A percentile compares a stretch with the other conserved stretches of the same genome.
Conservation (phyloP, 2,329 filamentous ascomycete genomes). For the Aureobasidium sp. region DNA sequence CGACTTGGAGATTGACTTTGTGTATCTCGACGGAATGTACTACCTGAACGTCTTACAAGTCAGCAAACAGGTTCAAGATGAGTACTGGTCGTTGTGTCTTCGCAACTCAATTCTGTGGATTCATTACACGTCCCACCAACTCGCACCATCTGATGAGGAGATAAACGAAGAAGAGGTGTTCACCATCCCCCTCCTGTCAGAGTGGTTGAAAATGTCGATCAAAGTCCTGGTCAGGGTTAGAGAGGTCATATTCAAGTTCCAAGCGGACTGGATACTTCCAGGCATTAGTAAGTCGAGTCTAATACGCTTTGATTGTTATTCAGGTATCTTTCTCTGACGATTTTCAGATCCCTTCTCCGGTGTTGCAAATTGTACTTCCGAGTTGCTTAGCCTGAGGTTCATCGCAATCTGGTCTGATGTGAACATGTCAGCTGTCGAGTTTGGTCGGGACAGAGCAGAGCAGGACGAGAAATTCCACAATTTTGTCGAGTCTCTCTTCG, state of each 20-base stretch:
- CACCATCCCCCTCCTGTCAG: not conserved
- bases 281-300: not conserved
- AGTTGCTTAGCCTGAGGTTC: not conserved
- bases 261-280: not conserved
- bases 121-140: not conserved
- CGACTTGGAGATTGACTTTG: not conserved
- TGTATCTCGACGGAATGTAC: not conserved
- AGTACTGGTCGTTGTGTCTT: slow-evolving; percentile 13
- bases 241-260: not conserved
- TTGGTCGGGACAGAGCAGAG: not conserved
- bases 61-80: not conserved
- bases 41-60: not conserved
- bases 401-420: slow-evolving; percentile 1
- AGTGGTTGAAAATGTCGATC: not conserved
- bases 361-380: not conserved
- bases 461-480: not conserved
- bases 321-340: not conserved
- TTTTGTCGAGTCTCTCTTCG: not conserved
- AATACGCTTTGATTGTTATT: not conserved
- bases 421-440: not conserved
- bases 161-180: not conserved
- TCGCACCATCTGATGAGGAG: not conserved
- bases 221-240: not conserved
- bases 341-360: not conserved
- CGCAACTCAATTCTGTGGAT: not conserved